phyloP scores from a whole-genome alignment of 768 basidiomycete species.

The Leccinum rimulosum region DNA sequence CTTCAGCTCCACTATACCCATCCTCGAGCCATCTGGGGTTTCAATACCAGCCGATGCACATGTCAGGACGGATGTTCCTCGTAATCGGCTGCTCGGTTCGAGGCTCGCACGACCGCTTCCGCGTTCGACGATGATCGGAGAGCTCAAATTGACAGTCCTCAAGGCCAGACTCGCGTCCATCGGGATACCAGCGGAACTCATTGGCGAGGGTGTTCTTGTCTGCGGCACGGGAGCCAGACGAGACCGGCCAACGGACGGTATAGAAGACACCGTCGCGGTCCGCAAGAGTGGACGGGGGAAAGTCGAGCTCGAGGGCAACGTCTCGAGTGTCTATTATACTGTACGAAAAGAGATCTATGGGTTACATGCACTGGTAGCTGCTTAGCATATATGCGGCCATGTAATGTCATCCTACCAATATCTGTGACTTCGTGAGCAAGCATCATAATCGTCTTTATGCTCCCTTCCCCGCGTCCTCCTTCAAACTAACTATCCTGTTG shows the following conservation, averaged over 20 bases:
- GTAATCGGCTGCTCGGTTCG: slow-evolving; percentile 56
- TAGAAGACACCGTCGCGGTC: slow-evolving; percentile 79
- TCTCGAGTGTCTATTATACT: slow-evolving; percentile 84
- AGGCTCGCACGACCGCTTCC: slow-evolving; percentile 68
- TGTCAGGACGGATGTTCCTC: slow-evolving; percentile 21
- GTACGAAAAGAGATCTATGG: slow-evolving; percentile 90
- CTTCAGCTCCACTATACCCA: slow-evolving; percentile 85
- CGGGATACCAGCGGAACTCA: slow-evolving; percentile 86
- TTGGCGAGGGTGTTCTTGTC: slow-evolving; percentile 95
- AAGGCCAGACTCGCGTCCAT: slow-evolving; percentile 75
- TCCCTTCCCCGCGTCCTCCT: slow-evolving; percentile 87
- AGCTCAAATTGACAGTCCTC: slow-evolving; percentile 86
- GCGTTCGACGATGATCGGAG: slow-evolving; percentile 95
- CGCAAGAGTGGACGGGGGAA: slow-evolving; percentile 81
- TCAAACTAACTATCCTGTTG: slow-evolving; percentile 90
- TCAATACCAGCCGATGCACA: slow-evolving; percentile 26
- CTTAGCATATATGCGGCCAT: slow-evolving; percentile 32
- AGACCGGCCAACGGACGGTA: slow-evolving; percentile 39
- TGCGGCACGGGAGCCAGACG: slow-evolving; percentile 65
- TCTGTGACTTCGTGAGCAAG: too few relatives aligned
- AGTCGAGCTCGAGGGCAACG: slow-evolving; percentile 86
- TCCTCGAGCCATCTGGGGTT: slow-evolving; percentile 67
- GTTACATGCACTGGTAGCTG: slow-evolving; percentile 84
- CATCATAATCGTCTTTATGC: slow-evolving; percentile 9
- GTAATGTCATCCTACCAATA: slow-evolving; percentile 10